Percentiles rank a stretch among this genome's conserved stretches.
Evolutionary conservation across 2,329 filamentous ascomycete genomes (phyloP).

Genomic region (Clarireedia sp.): DNA sequence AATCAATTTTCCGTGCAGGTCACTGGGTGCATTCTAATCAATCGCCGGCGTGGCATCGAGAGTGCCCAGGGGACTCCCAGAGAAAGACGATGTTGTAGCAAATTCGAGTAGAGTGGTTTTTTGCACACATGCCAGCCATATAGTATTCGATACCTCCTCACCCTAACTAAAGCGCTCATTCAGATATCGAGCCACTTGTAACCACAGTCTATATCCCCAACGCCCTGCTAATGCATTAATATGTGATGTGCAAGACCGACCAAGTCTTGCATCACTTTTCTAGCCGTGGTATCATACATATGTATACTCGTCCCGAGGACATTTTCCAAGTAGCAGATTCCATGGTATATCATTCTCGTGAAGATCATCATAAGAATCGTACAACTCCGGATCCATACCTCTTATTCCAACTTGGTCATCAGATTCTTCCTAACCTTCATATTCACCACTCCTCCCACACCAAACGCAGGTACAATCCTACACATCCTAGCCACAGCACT

Average conservation of each 20-base stretch:
- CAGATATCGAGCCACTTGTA: too few relatives aligned
- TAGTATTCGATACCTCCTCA: too few relatives aligned
- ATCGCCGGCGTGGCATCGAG: too few relatives aligned
- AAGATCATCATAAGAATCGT: not conserved
- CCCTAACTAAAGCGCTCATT: too few relatives aligned
- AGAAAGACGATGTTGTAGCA: too few relatives aligned
- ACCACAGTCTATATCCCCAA: not conserved
- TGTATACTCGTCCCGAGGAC: not conserved
- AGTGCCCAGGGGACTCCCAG: too few relatives aligned
- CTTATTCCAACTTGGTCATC: slow-evolving; percentile 37
- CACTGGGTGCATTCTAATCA: too few relatives aligned
- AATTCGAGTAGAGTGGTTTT: too few relatives aligned
- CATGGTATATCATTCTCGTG: not conserved
- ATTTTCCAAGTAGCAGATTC: not conserved
- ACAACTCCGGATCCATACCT: not conserved
- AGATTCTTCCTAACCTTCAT: slow-evolving; percentile 57
- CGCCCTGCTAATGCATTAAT: not conserved
- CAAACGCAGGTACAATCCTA: slow-evolving; percentile 82
- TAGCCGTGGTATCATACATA: not conserved
- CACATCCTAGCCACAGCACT: slow-evolving; percentile 71
- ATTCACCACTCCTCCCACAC: slow-evolving; percentile 82
- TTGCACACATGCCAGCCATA: too few relatives aligned
- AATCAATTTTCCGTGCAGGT: too few relatives aligned
- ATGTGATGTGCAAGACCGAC: not conserved
- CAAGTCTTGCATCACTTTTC: not conserved